These are phyloP conservation scores for Incumbomyces delicatus DNA, from an alignment of 2,329 filamentous ascomycete species.

Conservation along the genomic window DNA sequence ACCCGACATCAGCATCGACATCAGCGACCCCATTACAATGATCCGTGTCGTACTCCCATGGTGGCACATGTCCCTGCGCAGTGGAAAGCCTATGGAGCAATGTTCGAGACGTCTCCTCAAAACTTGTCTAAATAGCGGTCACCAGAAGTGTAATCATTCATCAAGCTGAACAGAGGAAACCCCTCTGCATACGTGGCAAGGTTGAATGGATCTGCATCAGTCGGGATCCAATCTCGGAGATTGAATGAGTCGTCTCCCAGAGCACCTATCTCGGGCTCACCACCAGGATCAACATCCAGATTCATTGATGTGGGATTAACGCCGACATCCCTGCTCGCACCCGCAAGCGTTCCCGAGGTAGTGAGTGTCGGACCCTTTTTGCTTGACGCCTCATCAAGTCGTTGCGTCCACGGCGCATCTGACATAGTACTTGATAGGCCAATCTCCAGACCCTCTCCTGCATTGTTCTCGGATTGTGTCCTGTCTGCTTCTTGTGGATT, in stretches of 20 bases:
- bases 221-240: neutral
- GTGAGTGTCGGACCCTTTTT: constrained; percentile 19
- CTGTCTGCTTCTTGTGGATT: neutral
- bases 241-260: constrained; percentile 1
- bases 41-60: too few relatives aligned
- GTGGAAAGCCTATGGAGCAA: too few relatives aligned
- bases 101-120: neutral
- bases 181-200: constrained; percentile 19
- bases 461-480: neutral
- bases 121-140: constrained; percentile 3
- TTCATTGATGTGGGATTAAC: neutral
- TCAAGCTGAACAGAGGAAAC: constrained; percentile 20
- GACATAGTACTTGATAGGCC: neutral
- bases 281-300: neutral
- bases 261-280: neutral
- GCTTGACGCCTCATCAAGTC: neutral
- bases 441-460: neutral
- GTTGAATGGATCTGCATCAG: constrained; percentile 7
- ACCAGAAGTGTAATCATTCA: constrained; percentile 17
- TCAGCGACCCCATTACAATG: too few relatives aligned
- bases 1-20: too few relatives aligned
- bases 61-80: too few relatives aligned
- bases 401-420: neutral
- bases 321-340: constrained; percentile 1
- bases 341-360: constrained; percentile 19